A percentile compares a stretch with the other conserved stretches of the same genome.
These are phyloP conservation scores for peach (Prunus persica) DNA, from an alignment of 306 rosid genomes.

Conservation along the genomic window DNA sequence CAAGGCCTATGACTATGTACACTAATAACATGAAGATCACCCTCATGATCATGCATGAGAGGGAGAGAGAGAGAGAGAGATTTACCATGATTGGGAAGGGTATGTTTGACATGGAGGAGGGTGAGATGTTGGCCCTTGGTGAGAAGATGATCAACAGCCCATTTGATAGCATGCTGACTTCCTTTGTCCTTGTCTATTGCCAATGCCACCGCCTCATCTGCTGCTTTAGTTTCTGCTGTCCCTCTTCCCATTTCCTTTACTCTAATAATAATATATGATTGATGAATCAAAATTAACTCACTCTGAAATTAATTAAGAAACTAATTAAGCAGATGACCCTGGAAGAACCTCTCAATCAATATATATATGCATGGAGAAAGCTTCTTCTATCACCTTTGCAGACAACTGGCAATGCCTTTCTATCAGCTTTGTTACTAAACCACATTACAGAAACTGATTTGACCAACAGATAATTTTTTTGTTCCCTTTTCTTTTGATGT, in stretches of 20 bases:
- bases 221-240: slow-evolving; percentile 34
- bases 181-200: slow-evolving; percentile 81
- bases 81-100: slow-evolving; percentile 39
- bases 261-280: background rate
- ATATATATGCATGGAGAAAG: too few relatives aligned
- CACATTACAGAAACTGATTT: background rate
- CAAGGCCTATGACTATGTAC: too few relatives aligned
- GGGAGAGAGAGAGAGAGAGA: background rate
- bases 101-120: slow-evolving; percentile 60
- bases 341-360: background rate
- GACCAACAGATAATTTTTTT: too few relatives aligned
- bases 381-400: background rate
- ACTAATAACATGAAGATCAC: too few relatives aligned
- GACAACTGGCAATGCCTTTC: background rate
- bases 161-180: slow-evolving; percentile 81
- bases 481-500: background rate
- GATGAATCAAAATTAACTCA: too few relatives aligned
- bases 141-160: slow-evolving; percentile 79
- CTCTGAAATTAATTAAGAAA: background rate
- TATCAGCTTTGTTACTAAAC: background rate
- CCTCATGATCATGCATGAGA: too few relatives aligned
- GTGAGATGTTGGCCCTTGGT: slow-evolving; percentile 59
- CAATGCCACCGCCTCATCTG: slow-evolving; percentile 58
- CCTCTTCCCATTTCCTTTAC: slow-evolving; percentile 37
- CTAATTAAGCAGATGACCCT: background rate